Evolutionary conservation across 2,329 filamentous ascomycete genomes (phyloP).

Genomic region (Aspergillus pseudoterreus): DNA sequence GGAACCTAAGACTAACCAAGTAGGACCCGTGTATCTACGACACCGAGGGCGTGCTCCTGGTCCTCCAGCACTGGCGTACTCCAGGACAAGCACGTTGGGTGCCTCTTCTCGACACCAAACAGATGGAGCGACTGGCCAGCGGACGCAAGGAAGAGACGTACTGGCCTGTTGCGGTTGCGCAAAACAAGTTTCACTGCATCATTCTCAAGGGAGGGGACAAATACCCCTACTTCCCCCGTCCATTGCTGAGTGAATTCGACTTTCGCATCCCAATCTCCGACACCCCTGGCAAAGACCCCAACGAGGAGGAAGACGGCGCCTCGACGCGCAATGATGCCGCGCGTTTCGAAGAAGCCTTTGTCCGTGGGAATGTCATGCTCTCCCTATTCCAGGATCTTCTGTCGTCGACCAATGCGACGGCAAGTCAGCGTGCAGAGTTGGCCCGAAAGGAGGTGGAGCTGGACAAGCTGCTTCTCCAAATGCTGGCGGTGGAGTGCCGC

Average conservation of each 20-base stretch:
- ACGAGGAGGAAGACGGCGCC: slow-evolving; percentile 34
- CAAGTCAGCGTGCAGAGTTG: slow-evolving; percentile 64
- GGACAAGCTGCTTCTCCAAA: slow-evolving; percentile 84
- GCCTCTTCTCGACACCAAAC: slow-evolving; percentile 83
- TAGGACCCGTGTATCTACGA: slow-evolving; percentile 96
- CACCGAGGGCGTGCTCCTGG: slow-evolving; percentile 80
- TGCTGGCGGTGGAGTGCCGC: slow-evolving; percentile 84
- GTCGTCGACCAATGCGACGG: slow-evolving; percentile 61
- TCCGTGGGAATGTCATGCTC: slow-evolving; percentile 69
- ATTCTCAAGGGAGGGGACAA: slow-evolving; percentile 94
- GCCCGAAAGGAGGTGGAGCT: slow-evolving; percentile 74
- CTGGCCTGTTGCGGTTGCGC: slow-evolving; percentile 91
- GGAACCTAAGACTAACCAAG: not conserved
- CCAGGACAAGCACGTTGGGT: slow-evolving; percentile 86
- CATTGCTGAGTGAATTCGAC: slow-evolving; percentile 86
- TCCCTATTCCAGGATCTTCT: slow-evolving; percentile 73
- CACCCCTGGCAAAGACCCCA: slow-evolving; percentile 37
- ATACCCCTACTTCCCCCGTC: slow-evolving; percentile 88
- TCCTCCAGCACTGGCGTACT: slow-evolving; percentile 85
- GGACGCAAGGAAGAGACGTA: slow-evolving; percentile 87
- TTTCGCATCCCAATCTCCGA: slow-evolving; percentile 78
- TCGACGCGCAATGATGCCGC: slow-evolving; percentile 30
- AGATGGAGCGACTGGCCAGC: slow-evolving; percentile 73
- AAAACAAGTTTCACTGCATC: slow-evolving; percentile 94
- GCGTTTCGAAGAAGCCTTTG: slow-evolving; percentile 74